A percentile compares a stretch with the other conserved stretches of the same genome.
Conservation (phyloP, 768 basidiomycete species). For the Calocera cornea region DNA sequence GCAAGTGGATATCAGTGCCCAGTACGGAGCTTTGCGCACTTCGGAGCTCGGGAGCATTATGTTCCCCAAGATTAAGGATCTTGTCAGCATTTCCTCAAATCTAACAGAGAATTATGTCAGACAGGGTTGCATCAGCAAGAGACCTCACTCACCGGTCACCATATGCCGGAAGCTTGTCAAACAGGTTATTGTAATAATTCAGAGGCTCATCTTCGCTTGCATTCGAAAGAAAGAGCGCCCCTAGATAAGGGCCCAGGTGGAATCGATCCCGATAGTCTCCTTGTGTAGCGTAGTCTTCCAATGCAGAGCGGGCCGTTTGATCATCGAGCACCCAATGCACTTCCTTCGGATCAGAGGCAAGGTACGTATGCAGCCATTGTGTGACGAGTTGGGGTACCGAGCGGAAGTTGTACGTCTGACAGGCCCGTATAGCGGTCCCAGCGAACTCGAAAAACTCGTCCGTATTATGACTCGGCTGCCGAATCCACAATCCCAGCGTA, state of each 20-base stretch:
- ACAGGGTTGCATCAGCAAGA: not conserved
- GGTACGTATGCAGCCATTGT: not conserved
- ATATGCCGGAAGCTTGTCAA: not conserved
- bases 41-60: constrained; percentile 65
- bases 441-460: not conserved
- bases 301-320: not conserved
- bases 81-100: constrained; percentile 62
- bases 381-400: not conserved
- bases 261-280: not conserved
- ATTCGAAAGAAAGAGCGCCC: not conserved
- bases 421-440: not conserved
- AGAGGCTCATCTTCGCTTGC: not conserved
- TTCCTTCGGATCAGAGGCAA: not conserved
- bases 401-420: not conserved
- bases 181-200: not conserved
- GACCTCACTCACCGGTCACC: not conserved
- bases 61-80: constrained; percentile 57
- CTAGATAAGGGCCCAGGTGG: not conserved
- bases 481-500: not conserved
- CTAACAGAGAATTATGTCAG: constrained; percentile 26
- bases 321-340: not conserved
- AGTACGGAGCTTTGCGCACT: constrained; percentile 69
- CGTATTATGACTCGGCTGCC: not conserved
- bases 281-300: not conserved
- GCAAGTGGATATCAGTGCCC: constrained; percentile 70